These are phyloP conservation scores for Colletotrichum cereale DNA, from an alignment of 2,329 filamentous ascomycete genomes.

Conservation along the genomic window DNA sequence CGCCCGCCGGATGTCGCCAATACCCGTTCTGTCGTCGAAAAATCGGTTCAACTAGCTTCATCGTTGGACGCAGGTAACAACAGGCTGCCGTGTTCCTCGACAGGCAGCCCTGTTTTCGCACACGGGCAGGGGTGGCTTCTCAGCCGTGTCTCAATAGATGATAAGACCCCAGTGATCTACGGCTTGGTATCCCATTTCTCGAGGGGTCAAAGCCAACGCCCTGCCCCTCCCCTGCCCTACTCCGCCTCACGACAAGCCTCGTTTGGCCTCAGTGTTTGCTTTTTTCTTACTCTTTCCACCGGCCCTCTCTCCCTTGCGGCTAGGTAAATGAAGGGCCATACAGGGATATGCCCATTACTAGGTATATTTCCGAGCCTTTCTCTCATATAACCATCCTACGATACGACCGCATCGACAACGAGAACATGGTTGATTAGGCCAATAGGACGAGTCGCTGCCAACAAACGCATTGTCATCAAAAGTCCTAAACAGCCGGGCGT, in stretches of 20 bases:
- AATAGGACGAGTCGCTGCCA: conserved; percentile 29
- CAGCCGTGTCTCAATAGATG: conserved; percentile 35
- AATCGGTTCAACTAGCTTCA: not conserved
- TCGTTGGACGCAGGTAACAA: not conserved
- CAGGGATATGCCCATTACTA: not conserved
- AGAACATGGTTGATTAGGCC: conserved; percentile 8
- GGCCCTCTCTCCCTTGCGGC: not conserved
- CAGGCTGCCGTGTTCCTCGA: not conserved
- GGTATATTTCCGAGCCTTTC: not conserved
- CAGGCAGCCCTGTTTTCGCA: conserved; percentile 19
- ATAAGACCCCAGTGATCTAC: conserved; percentile 24
- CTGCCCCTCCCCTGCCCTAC: conserved; percentile 2
- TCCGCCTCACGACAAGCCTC: conserved; percentile 22
- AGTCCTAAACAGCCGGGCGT: conserved; percentile 11
- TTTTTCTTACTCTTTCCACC: conserved; percentile 1
- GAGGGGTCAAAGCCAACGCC: conserved; percentile 4
- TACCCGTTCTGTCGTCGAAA: not conserved
- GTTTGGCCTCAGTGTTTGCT: conserved; percentile 8
- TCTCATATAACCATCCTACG: not conserved
- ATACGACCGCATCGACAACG: not conserved
- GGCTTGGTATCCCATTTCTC: conserved; percentile 15
- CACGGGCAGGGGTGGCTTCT: conserved; percentile 16
- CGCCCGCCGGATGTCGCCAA: not conserved
- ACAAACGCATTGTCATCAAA: conserved; percentile 1
- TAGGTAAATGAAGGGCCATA: not conserved